Base-by-base conservation (phyloP, 257 asterid genomes). In the Gentiana macrophylla region DNA sequence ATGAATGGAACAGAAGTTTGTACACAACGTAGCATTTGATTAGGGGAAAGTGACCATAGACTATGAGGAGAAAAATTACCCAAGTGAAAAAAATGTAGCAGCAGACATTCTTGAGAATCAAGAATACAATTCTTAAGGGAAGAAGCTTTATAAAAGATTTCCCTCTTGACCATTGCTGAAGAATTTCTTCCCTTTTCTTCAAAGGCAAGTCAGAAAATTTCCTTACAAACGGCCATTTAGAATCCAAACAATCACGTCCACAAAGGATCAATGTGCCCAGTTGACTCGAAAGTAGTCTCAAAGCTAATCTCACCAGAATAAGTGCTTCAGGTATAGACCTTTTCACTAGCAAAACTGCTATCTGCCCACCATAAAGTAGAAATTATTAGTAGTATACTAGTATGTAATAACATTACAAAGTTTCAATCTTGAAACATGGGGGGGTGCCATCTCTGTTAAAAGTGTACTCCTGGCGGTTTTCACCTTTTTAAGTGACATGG, bases 231-330 rank as follows among this genome's bases (percentile, higher is more conserved):
- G 96, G 98, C 89, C 86, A 82, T 24, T 73, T 74, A 74, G 79
- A 63, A 44, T 70, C 84, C 65, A 87, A 70, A 61, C 96, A 79
- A 34, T 52, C 37, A 51, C 34, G 45, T 37, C 98, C 98, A 68
- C 96, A 87, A 4, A 87, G 71, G 79, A 91, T 37, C 38, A 91
- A 62, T 12, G 87, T 84, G n/a, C 98, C 98, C 56, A 86, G 37
- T 74, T 91, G 80, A 48, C 77, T 82, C 13, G 94, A 84, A 32
- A 90, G 66, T 36, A 84, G 35, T 53, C 12, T 69, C 5, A 91
- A 61, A 53, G 81, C 83, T 49, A 80, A 8, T 48, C 69, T 69
- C 61, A 87, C 70, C 9, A 84, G 11, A 44, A 66, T 48, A 67
- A 82, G 62, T 24, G 77, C 95, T 66, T 74, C 71, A 10, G 84